Percentiles rank a stretch among this genome's conserved stretches.
phyloP scores from a whole-genome alignment of 23 red algal species.

The Gracilaria gracilis region DNA sequence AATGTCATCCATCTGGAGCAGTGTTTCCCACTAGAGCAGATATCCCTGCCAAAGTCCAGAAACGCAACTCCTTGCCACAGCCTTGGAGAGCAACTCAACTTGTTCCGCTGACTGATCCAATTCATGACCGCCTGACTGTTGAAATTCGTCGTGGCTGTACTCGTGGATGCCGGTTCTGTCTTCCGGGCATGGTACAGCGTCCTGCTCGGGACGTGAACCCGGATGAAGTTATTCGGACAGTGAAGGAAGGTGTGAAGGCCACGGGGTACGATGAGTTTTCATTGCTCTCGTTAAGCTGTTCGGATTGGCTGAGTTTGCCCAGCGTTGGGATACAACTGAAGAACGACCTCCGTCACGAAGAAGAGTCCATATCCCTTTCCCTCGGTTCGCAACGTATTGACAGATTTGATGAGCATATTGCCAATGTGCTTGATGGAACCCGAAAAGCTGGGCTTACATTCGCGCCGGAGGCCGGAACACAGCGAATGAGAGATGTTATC shows the following conservation, averaged over 20 bases:
- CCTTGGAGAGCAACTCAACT: constrained; percentile 76
- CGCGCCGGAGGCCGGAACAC: constrained; percentile 82
- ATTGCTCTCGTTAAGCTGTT: constrained; percentile 73
- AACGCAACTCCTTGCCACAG: constrained; percentile 66
- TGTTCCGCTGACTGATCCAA: constrained; percentile 69
- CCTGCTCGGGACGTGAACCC: constrained; percentile 81
- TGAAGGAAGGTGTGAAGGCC: constrained; percentile 67
- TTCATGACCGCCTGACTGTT: constrained; percentile 78
- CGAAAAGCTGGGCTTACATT: constrained; percentile 78
- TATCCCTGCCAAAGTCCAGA: constrained; percentile 60
- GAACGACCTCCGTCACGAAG: constrained; percentile 67
- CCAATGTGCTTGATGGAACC: constrained; percentile 39
- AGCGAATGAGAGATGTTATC: constrained; percentile 81
- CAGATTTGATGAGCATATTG: constrained; percentile 80
- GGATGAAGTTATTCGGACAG: constrained; percentile 59
- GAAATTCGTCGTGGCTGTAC: constrained; percentile 85
- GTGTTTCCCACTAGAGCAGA: constrained; percentile 50
- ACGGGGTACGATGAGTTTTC: constrained; percentile 86
- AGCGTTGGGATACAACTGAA: constrained; percentile 79
- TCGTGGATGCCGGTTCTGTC: constrained; percentile 83
- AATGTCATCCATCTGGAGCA: constrained; percentile 41
- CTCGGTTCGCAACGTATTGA: constrained; percentile 82
- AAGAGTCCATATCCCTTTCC: constrained; percentile 61
- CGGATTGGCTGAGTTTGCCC: constrained; percentile 78
- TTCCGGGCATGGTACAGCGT: constrained; percentile 80